Percentiles rank a stretch among this genome's conserved stretches.
These are phyloP conservation scores for Phytophthora pistaciae DNA, from an alignment of 352 stramenopile species.

Conservation along the genomic window DNA sequence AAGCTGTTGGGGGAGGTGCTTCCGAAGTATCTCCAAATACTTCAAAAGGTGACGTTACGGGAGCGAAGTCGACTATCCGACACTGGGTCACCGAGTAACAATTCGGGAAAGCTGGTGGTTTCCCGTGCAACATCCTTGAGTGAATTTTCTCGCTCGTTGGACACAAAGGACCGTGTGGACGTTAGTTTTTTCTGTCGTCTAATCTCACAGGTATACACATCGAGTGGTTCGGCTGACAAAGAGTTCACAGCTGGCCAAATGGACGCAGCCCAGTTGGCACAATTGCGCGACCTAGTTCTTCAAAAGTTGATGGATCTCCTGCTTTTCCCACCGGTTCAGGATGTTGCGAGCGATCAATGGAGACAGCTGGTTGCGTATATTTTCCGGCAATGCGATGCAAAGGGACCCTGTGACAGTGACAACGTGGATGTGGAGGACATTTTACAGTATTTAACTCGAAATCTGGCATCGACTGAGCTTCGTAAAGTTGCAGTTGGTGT, in stretches of 20 bases:
- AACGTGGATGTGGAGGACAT: conserved; percentile 67
- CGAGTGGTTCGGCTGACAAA: conserved; percentile 33
- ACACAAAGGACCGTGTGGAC: conserved; percentile 52
- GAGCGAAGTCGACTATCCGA: conserved; percentile 25
- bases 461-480: conserved; percentile 44
- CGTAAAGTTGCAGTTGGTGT: conserved; percentile 29
- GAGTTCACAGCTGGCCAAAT: conserved; percentile 41
- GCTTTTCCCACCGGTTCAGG: conserved; percentile 54
- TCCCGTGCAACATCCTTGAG: conserved; percentile 24
- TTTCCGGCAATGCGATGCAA: conserved; percentile 52
- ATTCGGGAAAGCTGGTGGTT: conserved; percentile 15
- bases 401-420: conserved; percentile 12
- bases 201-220: conserved; percentile 72
- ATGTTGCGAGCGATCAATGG: conserved; percentile 58
- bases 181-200: conserved; percentile 84
- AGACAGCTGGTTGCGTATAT: conserved; percentile 74
- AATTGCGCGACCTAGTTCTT: conserved; percentile 64
- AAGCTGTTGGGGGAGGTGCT: conserved; percentile 71
- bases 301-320: conserved; percentile 76
- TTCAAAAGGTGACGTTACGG: conserved; percentile 45
- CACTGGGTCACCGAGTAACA: conserved; percentile 15
- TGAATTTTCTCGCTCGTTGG: conserved; percentile 35
- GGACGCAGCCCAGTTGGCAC: conserved; percentile 44
- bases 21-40: conserved; percentile 62
- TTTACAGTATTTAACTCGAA: conserved; percentile 63